Conservation (phyloP, 805 yeast genomes). For the Metschnikowia cubensis region DNA sequence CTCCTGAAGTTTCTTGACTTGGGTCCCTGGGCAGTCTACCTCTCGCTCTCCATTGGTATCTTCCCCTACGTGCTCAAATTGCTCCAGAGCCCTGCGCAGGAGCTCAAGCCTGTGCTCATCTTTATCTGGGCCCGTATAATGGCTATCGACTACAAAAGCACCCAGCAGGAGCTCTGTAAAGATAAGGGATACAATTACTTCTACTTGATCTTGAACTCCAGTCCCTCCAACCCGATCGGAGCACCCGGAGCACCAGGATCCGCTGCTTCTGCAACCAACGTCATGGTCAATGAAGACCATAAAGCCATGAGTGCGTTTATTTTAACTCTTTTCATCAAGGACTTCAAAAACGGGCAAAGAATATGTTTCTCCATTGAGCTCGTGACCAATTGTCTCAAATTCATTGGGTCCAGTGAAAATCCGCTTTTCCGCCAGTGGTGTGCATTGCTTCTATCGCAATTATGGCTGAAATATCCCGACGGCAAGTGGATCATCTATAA, state of each 20-base stretch:
- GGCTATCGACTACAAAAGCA: slow-evolving; percentile 87
- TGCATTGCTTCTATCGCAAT: slow-evolving; percentile 67
- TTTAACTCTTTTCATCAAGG: slow-evolving; percentile 76
- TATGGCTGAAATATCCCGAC: slow-evolving; percentile 69
- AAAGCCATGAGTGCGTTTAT: slow-evolving; percentile 95
- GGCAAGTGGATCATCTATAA: slow-evolving; percentile 69
- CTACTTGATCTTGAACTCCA: slow-evolving; percentile 63
- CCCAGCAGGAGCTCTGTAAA: slow-evolving; percentile 88
- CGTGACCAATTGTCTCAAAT: slow-evolving; percentile 59
- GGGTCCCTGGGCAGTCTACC: slow-evolving; percentile 97
- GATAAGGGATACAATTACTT: slow-evolving; percentile 90
- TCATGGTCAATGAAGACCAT: slow-evolving; percentile 68
- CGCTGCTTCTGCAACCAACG: slow-evolving; percentile 17
- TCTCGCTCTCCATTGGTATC: slow-evolving; percentile 90
- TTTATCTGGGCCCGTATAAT: slow-evolving; percentile 97
- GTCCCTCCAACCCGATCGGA: slow-evolving; percentile 27
- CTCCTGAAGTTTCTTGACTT: slow-evolving; percentile 83
- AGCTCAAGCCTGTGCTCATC: slow-evolving; percentile 86
- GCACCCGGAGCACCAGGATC: slow-evolving; percentile 32
- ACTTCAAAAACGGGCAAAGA: slow-evolving; percentile 74
- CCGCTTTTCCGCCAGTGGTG: slow-evolving; percentile 94
- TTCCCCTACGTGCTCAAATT: slow-evolving; percentile 91
- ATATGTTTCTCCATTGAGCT: slow-evolving; percentile 73
- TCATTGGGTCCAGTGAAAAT: slow-evolving; percentile 68
- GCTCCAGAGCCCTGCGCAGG: slow-evolving; percentile 92